phyloP scores from a whole-genome alignment of 2,329 filamentous ascomycete genomes.

The Raffaelea ambrosiae region DNA sequence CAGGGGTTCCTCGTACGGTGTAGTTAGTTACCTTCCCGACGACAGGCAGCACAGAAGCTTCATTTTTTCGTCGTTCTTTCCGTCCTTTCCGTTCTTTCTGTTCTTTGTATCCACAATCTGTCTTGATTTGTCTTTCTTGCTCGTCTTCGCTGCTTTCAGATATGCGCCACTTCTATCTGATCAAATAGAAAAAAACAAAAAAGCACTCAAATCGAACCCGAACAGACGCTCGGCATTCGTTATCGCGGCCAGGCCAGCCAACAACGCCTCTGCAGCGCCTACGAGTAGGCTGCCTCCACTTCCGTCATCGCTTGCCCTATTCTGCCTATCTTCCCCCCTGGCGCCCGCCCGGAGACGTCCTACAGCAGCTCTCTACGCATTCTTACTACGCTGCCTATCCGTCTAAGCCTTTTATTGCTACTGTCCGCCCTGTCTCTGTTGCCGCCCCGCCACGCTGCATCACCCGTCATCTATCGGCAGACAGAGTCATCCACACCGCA shows the following conservation, averaged over 20 bases:
- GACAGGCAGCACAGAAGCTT: too few relatives aligned
- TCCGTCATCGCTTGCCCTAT: slow-evolving; percentile 2
- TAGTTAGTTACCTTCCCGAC: too few relatives aligned
- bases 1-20: too few relatives aligned
- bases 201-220: too few relatives aligned
- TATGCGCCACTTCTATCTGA: too few relatives aligned
- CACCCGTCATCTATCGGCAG: slow-evolving; percentile 1
- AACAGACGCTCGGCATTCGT: too few relatives aligned
- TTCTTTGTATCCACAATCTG: neutral
- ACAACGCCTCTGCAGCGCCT: neutral
- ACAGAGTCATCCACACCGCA: neutral
- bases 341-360: neutral
- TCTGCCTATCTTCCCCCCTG: neutral
- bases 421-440: neutral
- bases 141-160: too few relatives aligned
- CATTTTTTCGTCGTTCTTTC: neutral
- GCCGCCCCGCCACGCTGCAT: neutral
- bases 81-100: neutral
- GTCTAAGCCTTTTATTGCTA: neutral
- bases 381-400: neutral
- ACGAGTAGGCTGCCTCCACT: neutral
- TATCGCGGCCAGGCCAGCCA: too few relatives aligned
- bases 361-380: too few relatives aligned
- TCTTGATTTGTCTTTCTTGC: too few relatives aligned
- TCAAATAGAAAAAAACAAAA: too few relatives aligned